Evolutionary conservation across 805 yeast species (phyloP), one percentile per base, ranked within the genome.

Genomic region (Cyberlindnera subsufficiens): DNA sequence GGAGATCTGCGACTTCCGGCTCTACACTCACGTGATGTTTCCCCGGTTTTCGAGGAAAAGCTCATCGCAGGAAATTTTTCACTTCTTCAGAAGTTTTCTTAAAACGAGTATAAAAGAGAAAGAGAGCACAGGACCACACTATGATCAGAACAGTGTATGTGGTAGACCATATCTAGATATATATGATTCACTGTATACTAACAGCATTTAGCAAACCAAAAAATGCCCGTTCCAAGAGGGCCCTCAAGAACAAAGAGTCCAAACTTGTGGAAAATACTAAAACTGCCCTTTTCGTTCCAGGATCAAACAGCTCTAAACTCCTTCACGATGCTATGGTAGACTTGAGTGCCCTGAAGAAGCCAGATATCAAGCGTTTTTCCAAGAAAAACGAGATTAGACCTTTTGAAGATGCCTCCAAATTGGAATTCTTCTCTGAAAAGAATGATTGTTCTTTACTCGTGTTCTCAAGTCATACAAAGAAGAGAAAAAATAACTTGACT

Each of bases 181-280:
- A 10, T 20, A 2, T 20, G 32, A 20, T 14, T 20, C 18, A 17
- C 11, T 9, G 27, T 14, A 22, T 36, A 38, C 48, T 46, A 60
- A 61, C 58, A 49, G 46, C 51, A 3, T 36, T 9, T 19, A 69
- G 82, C 36, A 83, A 88, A 54, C 98, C 99, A 31, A 90, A 89
- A 69, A 93, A 83, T 60, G 96, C 96, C 42, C 88, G 98, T 60
- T 78, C 96, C 43, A 93, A 93, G 70, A 80, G 99, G 66, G 98
- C 96, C 6, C 62, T 90, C 50, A 96, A 89, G 49, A 84, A 85
- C 57, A 83, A 80, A 55, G 96, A 89, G 56, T 78, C 97, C 41
- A 91, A 89, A 66, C 64, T 88, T 37, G 84, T 84, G 8, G 99
- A 93, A 64, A 90, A 93, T 64, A 80, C 83, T 49, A 93, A 93